Evolutionary conservation across 257 asterid species (phyloP).

Genomic region (Fraxinus anomala): DNA sequence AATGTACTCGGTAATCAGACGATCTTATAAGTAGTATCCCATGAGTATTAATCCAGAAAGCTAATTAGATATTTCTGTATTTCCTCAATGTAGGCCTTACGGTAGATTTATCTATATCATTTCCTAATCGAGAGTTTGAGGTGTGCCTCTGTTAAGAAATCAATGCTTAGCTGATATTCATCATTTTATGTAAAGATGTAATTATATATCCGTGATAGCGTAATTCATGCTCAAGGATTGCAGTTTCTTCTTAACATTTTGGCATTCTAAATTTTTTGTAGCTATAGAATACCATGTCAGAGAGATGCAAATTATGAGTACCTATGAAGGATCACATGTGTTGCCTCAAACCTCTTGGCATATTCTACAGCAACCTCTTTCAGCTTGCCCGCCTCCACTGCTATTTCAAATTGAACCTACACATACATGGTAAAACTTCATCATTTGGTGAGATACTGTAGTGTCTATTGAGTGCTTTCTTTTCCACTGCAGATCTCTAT

Average conservation of each 20-base stretch:
- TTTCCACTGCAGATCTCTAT: neutral
- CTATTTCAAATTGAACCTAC: conserved; percentile 51
- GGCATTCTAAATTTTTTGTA: neutral
- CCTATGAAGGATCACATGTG: conserved; percentile 53
- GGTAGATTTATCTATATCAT: too few relatives aligned
- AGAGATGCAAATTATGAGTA: conserved; percentile 13
- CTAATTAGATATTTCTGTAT: too few relatives aligned
- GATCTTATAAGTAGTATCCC: too few relatives aligned
- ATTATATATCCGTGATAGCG: neutral
- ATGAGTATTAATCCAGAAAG: too few relatives aligned
- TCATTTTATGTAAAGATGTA: neutral
- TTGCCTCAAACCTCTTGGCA: conserved; percentile 44
- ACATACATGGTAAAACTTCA: neutral
- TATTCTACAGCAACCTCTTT: conserved; percentile 42
- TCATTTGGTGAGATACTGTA: neutral
- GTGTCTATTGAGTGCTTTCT: neutral
- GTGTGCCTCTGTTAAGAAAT: neutral
- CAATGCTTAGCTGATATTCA: neutral
- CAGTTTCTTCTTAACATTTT: neutral
- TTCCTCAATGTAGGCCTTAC: too few relatives aligned
- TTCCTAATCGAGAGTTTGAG: neutral
- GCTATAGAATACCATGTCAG: neutral
- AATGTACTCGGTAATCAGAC: too few relatives aligned
- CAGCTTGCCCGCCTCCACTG: conserved; percentile 49
- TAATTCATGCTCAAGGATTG: neutral